Conservation (phyloP, 805 yeast genomes). For the Metschnikowia lochheadii region DNA sequence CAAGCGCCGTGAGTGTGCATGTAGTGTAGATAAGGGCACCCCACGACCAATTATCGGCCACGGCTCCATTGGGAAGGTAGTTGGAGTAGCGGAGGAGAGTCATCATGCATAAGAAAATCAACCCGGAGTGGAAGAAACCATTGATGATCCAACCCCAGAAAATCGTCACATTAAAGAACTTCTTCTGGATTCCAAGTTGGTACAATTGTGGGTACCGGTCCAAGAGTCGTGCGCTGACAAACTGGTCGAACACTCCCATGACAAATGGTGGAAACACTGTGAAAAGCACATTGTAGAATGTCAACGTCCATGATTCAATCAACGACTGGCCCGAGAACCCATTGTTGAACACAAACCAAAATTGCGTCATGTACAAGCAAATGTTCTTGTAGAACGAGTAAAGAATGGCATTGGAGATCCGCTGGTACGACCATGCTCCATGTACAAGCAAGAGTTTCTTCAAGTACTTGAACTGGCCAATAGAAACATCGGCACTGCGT, state of each 20-base stretch:
- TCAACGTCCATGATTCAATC: constrained; percentile 96
- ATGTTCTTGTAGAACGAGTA: constrained; percentile 96
- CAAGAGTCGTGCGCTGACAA: constrained; percentile 82
- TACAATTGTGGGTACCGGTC: constrained; percentile 92
- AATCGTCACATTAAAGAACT: constrained; percentile 82
- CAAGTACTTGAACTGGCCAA: constrained; percentile 90
- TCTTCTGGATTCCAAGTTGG: constrained; percentile 82
- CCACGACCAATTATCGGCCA: constrained; percentile 91
- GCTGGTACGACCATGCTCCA: constrained; percentile 96
- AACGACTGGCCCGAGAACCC: constrained; percentile 94
- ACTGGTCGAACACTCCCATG: constrained; percentile 94
- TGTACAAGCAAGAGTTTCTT: constrained; percentile 83
- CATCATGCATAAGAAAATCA: constrained; percentile 70
- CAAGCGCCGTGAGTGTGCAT: constrained; percentile 82
- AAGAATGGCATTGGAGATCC: constrained; percentile 86
- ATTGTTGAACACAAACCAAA: constrained; percentile 93
- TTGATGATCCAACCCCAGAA: constrained; percentile 98
- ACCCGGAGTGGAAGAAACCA: constrained; percentile 90
- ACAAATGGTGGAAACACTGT: constrained; percentile 96
- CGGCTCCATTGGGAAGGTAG: constrained; percentile 59
- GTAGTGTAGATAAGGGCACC: constrained; percentile 88
- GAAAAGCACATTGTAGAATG: constrained; percentile 90
- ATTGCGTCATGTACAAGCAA: constrained; percentile 94
- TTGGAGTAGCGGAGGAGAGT: constrained; percentile 67
- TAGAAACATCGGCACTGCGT: constrained; percentile 93